phyloP scores from a whole-genome alignment of 75 land plant species.

The Cryptomeria japonica region DNA sequence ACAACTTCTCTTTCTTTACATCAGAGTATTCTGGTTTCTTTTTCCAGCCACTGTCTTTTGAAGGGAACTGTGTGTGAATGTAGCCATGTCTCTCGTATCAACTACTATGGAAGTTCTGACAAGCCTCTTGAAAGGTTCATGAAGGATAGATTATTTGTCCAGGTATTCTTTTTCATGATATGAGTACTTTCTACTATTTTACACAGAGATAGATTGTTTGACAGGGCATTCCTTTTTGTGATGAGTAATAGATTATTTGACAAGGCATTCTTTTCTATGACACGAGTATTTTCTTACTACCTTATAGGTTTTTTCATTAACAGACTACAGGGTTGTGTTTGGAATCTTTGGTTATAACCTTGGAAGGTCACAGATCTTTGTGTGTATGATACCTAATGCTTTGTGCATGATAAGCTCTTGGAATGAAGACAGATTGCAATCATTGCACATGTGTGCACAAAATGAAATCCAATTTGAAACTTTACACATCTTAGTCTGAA shows the following conservation, averaged over 20 bases:
- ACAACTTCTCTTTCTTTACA: constrained; percentile 25
- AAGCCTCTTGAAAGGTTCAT: constrained; percentile 85
- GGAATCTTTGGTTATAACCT: background rate
- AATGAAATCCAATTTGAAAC: background rate
- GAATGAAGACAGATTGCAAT: background rate
- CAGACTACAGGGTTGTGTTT: background rate
- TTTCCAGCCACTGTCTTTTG: constrained; percentile 60
- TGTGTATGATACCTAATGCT: background rate
- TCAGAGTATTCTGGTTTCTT: constrained; percentile 77
- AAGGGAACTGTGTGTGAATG: constrained; percentile 71
- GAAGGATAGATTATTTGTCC: constrained; percentile 59
- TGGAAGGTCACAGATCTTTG: background rate
- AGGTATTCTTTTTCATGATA: constrained; percentile 33
- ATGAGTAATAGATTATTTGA: constrained; percentile 45
- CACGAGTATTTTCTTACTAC: background rate
- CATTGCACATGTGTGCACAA: background rate
- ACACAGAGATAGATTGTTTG: constrained; percentile 49
- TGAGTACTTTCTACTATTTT: background rate
- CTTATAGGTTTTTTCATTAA: background rate
- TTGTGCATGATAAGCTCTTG: background rate
- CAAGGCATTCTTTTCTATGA: constrained; percentile 33
- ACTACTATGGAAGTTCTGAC: constrained; percentile 85
- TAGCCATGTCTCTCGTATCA: constrained; percentile 71
- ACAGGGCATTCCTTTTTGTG: constrained; percentile 40
- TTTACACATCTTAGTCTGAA: background rate